Evolutionary conservation across 1,139 yeast genomes (phyloP), one percentile per base, ranked within the genome.

Genomic region (Lodderomyces jiufengensis): DNA sequence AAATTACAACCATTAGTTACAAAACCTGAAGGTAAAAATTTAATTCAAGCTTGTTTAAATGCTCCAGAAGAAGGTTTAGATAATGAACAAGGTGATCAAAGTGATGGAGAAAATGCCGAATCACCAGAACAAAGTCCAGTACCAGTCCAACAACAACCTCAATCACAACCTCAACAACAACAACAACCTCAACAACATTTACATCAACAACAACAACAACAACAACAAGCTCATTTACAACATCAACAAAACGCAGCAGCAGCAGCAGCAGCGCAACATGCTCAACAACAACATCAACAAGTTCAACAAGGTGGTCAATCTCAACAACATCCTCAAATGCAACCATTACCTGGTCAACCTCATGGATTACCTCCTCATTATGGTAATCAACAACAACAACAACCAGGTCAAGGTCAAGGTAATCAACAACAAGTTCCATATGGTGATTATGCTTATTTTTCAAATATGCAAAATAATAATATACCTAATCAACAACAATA

Each of bases 1-100:
- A 92, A 92, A 62, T 78, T 92, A 54, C 98, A 94, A 63, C 98
- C 98, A 10, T 76, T 92, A 51, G 98, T 92, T 38, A 92, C 97
- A 25, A 90, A 92, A 62, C 83, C 95, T 31, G 98, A 92, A 65
- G 98, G 98, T 48, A 90, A 92, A 63, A 88, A 88, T 61, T 75
- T 92, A 54, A 92, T 92, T 56, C 97, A 92, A 69, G 95, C 97
- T 10, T 92, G 98, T 61, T 72, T 92, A 54, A 92, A 92, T 59
- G 97, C 97, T 5, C 96, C 97, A 15, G 92, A 84, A 52, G 77
- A 71, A 49, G 74, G 73, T 0, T 59, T 70, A 49, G 74, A 72
- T 47, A 84, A 78, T 42, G 84, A 78, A 40, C 69, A 71, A 39
- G 76, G 76, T 28, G 86, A 78, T 31, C 84, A 78, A 41, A 79